Base-by-base conservation (phyloP, 1,284 basidiomycete species). In the Phellinidium pouzarii region DNA sequence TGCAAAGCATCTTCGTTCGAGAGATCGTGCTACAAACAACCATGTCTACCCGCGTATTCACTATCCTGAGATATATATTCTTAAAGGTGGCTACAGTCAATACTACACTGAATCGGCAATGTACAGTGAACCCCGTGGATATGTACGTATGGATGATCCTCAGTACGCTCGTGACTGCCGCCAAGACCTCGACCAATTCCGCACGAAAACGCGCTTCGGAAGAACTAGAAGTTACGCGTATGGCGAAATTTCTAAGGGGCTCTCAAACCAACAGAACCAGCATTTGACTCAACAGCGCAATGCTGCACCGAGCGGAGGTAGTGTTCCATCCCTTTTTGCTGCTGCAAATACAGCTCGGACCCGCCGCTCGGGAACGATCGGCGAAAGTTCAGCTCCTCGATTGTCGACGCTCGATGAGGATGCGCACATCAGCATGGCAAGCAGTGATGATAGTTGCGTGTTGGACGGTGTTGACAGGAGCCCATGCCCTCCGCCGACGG, bases 1-100 rank as follows among this genome's bases (percentile, higher is more conserved):
- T 64, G 94, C 96, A 14, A 92, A 95, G 66, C 86, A 94, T 63
- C 74, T 98, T 23, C 87, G 96, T 54, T 87, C 90, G 37, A 87
- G 84, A 63, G 95, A 99, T 66, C 85, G 96, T 47, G 79, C 84
- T 1, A 71, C 90, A 71, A 97, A 95, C 69, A 82, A 86, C 58
- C 84, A 89, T 56, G 72, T 85, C 36, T 99, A 98, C 66, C 95
- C 95, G 4, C 89, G 81, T 63, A 86, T 98, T 52, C 90, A 93
- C 70, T 99, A 94, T 65, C 95, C 95, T 0, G 95, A 99, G 69
- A 79, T 99, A 4, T 99, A 99, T 74, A 82, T 99, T 59, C 79
- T 99, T 5, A 90, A 96, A 68, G 96, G 96, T 43, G 95, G 95
- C 5, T 99, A 97, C 69, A 91, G 82, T 61, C 79, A 81, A 49